These are phyloP conservation scores for Globisporangium paddicum DNA, from an alignment of 352 stramenopile species.

Conservation along the genomic window DNA sequence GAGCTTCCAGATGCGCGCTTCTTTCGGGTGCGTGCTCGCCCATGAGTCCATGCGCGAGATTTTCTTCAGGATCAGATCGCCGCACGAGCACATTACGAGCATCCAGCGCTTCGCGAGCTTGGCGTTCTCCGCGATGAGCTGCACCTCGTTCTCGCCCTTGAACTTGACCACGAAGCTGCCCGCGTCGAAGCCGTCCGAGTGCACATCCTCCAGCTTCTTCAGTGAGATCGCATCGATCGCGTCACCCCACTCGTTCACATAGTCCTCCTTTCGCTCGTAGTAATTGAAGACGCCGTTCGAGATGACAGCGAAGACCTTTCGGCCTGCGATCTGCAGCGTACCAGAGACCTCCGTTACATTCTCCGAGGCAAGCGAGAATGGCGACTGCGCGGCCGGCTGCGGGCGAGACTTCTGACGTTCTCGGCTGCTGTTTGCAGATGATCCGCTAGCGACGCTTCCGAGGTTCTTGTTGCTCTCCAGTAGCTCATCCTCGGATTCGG, in stretches of 20 bases:
- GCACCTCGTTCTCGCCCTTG: constrained; percentile 61
- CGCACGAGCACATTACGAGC: constrained; percentile 86
- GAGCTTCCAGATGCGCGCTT: constrained; percentile 87
- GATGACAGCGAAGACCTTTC: constrained; percentile 69
- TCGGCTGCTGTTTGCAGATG: neutral
- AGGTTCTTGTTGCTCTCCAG: constrained; percentile 1
- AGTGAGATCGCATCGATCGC: constrained; percentile 79
- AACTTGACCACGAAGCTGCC: constrained; percentile 79
- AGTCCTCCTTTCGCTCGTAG: constrained; percentile 78
- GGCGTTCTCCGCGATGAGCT: constrained; percentile 61
- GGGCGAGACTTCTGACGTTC: constrained; percentile 7
- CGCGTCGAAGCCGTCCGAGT: constrained; percentile 65
- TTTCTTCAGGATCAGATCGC: constrained; percentile 72
- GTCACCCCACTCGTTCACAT: constrained; percentile 81
- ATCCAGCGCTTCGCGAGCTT: constrained; percentile 81
- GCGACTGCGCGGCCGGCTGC: constrained; percentile 13
- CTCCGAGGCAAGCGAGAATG: constrained; percentile 16
- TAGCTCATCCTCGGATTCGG: constrained; percentile 33
- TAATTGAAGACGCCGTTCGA: constrained; percentile 84
- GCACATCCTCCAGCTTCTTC: constrained; percentile 71
- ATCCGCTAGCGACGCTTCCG: neutral
- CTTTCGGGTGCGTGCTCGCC: constrained; percentile 73
- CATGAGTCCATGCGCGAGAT: constrained; percentile 57
- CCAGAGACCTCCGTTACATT: constrained; percentile 19
- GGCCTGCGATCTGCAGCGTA: constrained; percentile 47